Evolutionary conservation across 768 basidiomycete species (phyloP).

Genomic region (Leccinum sublutescens): DNA sequence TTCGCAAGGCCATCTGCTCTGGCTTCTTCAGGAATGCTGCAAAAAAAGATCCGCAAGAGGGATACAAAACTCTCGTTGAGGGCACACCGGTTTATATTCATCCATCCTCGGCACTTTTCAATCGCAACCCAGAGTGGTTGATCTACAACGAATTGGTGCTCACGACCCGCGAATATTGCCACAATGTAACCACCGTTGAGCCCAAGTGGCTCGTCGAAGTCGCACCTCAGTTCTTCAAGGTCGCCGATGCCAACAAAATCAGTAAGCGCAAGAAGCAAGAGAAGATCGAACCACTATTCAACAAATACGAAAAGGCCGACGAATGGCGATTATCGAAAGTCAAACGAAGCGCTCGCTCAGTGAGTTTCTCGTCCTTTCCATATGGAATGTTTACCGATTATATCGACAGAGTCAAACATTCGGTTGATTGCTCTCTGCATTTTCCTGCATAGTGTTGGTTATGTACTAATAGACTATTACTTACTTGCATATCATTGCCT

Average conservation of each 20-base stretch:
- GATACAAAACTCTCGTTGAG: conserved; percentile 96
- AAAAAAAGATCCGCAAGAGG: conserved; percentile 97
- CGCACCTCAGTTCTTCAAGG: conserved; percentile 98
- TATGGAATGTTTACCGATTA: conserved; percentile 13
- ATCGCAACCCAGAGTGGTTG: conserved; percentile 94
- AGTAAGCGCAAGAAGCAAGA: conserved; percentile 94
- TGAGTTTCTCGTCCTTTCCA: conserved; percentile 33
- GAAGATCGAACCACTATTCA: conserved; percentile 94
- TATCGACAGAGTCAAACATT: conserved; percentile 79
- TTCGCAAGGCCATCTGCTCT: conserved; percentile 94
- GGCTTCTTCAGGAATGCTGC: conserved; percentile 98
- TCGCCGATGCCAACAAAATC: conserved; percentile 97
- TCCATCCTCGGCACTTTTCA: conserved; percentile 95
- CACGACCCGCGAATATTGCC: conserved; percentile 94
- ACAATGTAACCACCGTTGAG: conserved; percentile 92
- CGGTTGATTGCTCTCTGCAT: conserved; percentile 45
- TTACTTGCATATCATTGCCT: conserved; percentile 3
- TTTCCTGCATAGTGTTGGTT: not conserved
- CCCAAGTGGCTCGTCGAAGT: conserved; percentile 99
- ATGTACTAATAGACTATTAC: conserved; percentile 5
- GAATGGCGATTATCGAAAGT: conserved; percentile 94
- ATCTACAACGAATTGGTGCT: conserved; percentile 95
- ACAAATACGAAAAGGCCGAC: conserved; percentile 93
- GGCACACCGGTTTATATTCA: conserved; percentile 99
- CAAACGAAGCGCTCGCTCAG: conserved; percentile 86